Base-by-base conservation (phyloP, 23 red algal species). In the Agarophyton chilense region DNA sequence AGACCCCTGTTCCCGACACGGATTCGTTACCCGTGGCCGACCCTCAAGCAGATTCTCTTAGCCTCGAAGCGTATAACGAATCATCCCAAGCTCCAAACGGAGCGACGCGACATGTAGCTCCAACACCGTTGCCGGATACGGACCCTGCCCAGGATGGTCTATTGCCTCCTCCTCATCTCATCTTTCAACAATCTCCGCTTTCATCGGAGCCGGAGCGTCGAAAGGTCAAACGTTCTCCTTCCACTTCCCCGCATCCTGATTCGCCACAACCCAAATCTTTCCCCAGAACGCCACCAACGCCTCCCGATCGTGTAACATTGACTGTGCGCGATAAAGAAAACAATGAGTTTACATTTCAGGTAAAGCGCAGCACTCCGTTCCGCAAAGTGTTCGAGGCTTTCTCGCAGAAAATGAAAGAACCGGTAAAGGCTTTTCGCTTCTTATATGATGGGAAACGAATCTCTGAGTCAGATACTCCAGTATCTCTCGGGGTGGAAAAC, bases 321-420 rank as follows among this genome's bases (percentile, higher is more conserved):
- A 65, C 60, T 33, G 60, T 65, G 32, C 60, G 60, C 31, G 60
- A 65, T 17, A 65, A 65, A 18, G 60, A 65, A 36, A 65, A 65
- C 32, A 65, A 65, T 14, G 60, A 65, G 14, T 65, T 35, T 36
- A 65, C 60, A 7, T 65, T 65, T 36, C 29, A 65, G 31, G 60
- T 65, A 10, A 65, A 65, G 60, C 60, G 60, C 31, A 65, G 28
- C 32, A 36, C 60, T 36, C 31, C 60, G 26, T 36, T 65, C 31
- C 60, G 60, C 60, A 65, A 65, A 36, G 60, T 65, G 6, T 65
- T 65, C 60, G 60, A 65, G 12, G 60, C 60, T 35, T 65, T 65
- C 31, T 65, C 60, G 21, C 0, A 1, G 25, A 65, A 65, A 31
- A 65, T 65, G 60, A 65, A 65, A 29, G 60, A 65, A 29, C 60